These are phyloP conservation scores for Cytidiella melzeri DNA, from an alignment of 768 basidiomycete genomes.

Conservation along the genomic window DNA sequence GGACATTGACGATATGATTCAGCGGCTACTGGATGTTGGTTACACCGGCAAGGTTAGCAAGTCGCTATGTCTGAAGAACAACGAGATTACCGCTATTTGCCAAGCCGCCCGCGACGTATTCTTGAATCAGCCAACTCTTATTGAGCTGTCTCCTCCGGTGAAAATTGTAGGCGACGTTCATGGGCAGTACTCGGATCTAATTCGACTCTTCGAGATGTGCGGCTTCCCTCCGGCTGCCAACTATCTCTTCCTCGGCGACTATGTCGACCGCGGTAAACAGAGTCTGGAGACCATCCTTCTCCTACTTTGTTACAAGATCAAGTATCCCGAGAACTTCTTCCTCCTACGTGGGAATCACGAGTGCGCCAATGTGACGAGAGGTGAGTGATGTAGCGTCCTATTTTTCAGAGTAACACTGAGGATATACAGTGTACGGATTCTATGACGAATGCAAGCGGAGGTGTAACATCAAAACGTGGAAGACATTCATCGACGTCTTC, in stretches of 20 bases:
- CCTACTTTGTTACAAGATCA: constrained; percentile 98
- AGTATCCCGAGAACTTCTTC: constrained; percentile 99
- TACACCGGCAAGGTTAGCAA: constrained; percentile 99
- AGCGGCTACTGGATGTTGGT: constrained; percentile 90
- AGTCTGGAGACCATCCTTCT: constrained; percentile 97
- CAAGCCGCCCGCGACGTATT: constrained; percentile 95
- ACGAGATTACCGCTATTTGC: constrained; percentile 92
- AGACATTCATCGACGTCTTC: constrained; percentile 99
- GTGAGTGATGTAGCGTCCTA: constrained; percentile 39
- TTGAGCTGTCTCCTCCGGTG: constrained; percentile 95
- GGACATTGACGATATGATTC: constrained; percentile 98
- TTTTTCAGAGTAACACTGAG: constrained; percentile 5
- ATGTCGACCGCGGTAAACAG: constrained; percentile 98
- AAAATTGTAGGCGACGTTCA: constrained; percentile 99
- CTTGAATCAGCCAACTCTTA: constrained; percentile 91
- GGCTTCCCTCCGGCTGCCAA: constrained; percentile 97
- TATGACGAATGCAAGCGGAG: constrained; percentile 99
- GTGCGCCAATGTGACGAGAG: constrained; percentile 98
- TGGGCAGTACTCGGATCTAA: constrained; percentile 98
- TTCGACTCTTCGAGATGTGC: constrained; percentile 98
- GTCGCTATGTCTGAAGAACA: constrained; percentile 90
- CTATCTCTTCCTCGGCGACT: constrained; percentile 98
- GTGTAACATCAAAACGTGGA: constrained; percentile 99
- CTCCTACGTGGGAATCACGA: constrained; percentile 97
- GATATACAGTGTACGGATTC: constrained; percentile 85